Evolutionary conservation across 108 stramenopile genomes (phyloP).

Genomic region (Stephanodiscus minutulus): DNA sequence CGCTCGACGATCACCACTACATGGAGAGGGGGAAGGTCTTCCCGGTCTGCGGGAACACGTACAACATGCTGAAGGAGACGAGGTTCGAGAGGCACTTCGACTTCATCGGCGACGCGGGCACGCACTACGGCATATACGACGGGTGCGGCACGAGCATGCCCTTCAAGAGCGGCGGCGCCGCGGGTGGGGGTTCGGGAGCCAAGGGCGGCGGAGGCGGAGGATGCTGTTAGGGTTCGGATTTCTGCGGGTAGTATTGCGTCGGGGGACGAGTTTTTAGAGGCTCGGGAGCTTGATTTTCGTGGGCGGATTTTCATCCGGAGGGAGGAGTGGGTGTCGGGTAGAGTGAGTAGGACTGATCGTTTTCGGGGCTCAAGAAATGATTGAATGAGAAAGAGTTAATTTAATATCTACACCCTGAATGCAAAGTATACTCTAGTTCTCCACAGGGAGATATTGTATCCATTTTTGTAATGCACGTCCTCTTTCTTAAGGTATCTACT

Average conservation of each 20-base stretch:
- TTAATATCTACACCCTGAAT: too few relatives aligned
- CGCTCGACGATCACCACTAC: constrained; percentile 91
- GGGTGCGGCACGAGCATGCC: constrained; percentile 78
- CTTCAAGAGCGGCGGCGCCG: constrained; percentile 27
- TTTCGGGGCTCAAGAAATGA: too few relatives aligned
- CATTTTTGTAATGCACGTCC: too few relatives aligned
- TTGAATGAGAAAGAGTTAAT: too few relatives aligned
- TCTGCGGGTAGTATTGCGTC: not conserved
- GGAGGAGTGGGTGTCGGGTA: too few relatives aligned
- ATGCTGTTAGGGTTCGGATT: constrained; percentile 1
- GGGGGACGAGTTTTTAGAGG: too few relatives aligned
- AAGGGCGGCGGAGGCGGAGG: constrained; percentile 36
- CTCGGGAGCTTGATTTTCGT: too few relatives aligned
- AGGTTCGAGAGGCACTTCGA: constrained; percentile 85
- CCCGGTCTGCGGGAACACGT: constrained; percentile 97
- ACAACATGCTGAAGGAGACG: constrained; percentile 87
- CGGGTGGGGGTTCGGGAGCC: constrained; percentile 11
- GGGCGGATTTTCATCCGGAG: too few relatives aligned
- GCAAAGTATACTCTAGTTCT: too few relatives aligned
- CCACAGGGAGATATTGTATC: too few relatives aligned
- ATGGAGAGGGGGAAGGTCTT: constrained; percentile 90
- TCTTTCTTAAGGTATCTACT: too few relatives aligned
- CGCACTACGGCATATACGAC: constrained; percentile 92
- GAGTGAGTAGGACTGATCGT: too few relatives aligned
- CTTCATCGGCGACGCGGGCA: constrained; percentile 84